Base-by-base conservation (phyloP, 176 grass and related monocot species). In the Avena eriantha region DNA sequence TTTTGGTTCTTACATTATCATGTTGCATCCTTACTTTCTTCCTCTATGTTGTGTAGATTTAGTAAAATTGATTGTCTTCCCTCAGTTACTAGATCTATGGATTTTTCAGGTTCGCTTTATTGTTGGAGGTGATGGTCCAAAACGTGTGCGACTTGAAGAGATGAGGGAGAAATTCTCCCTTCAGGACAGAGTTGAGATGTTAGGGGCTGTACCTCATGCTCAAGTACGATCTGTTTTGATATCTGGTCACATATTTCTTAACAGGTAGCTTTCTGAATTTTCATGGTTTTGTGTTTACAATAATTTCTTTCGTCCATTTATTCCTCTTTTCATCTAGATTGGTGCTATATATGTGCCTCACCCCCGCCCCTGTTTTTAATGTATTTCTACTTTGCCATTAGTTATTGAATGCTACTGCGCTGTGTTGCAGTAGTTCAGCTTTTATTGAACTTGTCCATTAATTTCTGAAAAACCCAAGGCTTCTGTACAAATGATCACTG, bases 111-210 rank as follows among this genome's bases (percentile, higher is more conserved):
- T 98, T 57, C 87, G 89, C 57, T 95, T 98, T 90, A 89, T 98
- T 90, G 82, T 98, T 93, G 95, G 95, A 72, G 95, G 95, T 87
- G 95, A 98, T 93, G 95, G 93, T 57, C 93, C 93, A 80, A 98
- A 98, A 91, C 85, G 95, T 75, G 95, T 98, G 57, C 88, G 95
- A 45, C 80, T 98, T 56, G 95, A 98, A 90, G 93, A 98, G 78
- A 98, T 98, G 95, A 95, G 95, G 81, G 95, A 98, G 84, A 95
- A 95, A 53, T 93, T 93, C 81, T 95, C 95, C 88, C 89, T 98
- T 80, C 93, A 95, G 81, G 95, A 98, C 80, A 92, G 93, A 93
- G 93, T 98, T 82, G 91, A 98, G 60, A 98, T 98, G 96, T 85
- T 98, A 85, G 96, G 93, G 23, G 96, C 91, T 85, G 96, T 98